These are phyloP conservation scores for Boletus smithii DNA, from an alignment of 1,284 basidiomycete genomes.

Conservation along the genomic window DNA sequence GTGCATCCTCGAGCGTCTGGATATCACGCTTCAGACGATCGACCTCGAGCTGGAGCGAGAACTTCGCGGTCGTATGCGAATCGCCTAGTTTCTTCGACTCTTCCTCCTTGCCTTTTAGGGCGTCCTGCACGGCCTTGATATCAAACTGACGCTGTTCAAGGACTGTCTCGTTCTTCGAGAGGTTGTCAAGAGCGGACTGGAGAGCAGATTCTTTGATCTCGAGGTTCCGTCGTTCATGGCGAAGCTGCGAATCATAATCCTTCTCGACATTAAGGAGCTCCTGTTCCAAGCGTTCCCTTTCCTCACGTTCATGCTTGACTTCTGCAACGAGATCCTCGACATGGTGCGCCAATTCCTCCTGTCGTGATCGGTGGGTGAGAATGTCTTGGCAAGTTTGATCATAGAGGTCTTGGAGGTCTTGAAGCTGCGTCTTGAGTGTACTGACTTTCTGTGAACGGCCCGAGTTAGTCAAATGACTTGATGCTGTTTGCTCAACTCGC, in stretches of 20 bases:
- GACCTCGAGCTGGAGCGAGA: constrained; percentile 87
- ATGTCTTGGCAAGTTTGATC: constrained; percentile 59
- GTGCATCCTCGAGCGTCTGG: constrained; percentile 76
- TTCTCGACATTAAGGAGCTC: constrained; percentile 55
- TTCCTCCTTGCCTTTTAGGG: constrained; percentile 61
- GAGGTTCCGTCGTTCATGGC: constrained; percentile 55
- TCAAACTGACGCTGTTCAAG: constrained; percentile 71
- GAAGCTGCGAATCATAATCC: constrained; percentile 57
- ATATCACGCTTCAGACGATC: constrained; percentile 87
- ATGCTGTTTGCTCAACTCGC: constrained; percentile 38
- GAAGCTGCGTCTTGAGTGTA: constrained; percentile 56
- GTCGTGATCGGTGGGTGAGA: constrained; percentile 56
- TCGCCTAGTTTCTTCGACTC: constrained; percentile 64
- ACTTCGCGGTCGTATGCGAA: constrained; percentile 76
- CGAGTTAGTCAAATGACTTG: constrained; percentile 2
- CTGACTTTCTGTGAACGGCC: constrained; percentile 56
- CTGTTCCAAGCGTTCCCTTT: constrained; percentile 53
- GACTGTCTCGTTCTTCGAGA: constrained; percentile 57
- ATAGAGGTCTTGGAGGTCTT: constrained; percentile 59
- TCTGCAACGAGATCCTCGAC: constrained; percentile 72
- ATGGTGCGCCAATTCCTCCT: constrained; percentile 74
- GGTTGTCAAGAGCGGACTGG: constrained; percentile 57
- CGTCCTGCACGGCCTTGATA: constrained; percentile 69
- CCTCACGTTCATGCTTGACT: constrained; percentile 54
- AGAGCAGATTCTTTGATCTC: constrained; percentile 68